Base-by-base conservation (phyloP, 805 yeast genomes). In the Candida caryicola region DNA sequence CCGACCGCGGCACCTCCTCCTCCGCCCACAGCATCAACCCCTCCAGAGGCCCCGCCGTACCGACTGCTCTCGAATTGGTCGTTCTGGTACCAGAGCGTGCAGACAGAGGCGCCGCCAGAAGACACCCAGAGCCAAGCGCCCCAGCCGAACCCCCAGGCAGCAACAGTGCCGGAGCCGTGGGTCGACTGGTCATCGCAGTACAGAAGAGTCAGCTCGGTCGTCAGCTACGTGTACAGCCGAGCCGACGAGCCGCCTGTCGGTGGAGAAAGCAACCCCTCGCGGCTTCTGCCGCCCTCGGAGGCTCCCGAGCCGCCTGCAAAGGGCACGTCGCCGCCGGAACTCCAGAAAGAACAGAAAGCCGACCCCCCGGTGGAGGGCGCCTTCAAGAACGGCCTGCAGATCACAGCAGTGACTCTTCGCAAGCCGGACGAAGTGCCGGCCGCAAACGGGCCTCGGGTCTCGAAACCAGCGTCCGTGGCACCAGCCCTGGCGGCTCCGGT, bases 151-250 rank as follows among this genome's bases (percentile, higher is more conserved):
- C 14, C 34, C 16, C n/a, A 17, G 17, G 17, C 15, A 23, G 5
- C 3, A 17, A 8, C 19, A 23, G 16, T 23, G 17, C 26, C 8
- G 17, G 39, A 30, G 23, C 23, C 33, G 5, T 37, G 45, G 41
- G 25, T 43, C 2, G 47, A 43, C 27, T 43, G 47, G 47, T 43
- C 47, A 7, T 23, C 32, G 2, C 43, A 37, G 12, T 47, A 47
- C 30, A 23, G 45, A 10, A 32, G 47, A 17, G 32, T 47, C 34
- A 45, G 47, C 21, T 44, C 47, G 15, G 48, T 37, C 4, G 47
- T 39, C 1, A 29, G 43, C 12, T 47, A 45, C 36, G 43, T 47
- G 12, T 43, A 45, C 29, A 33, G 10, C 10, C 25, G 34, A 18
- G 37, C n/a, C n/a, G n/a, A 30, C 14, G 26, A 29, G 5, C 12